Percentiles rank a stretch among this genome's conserved stretches.
phyloP scores from a whole-genome alignment of 73 alveolate genomes.

The Paramecium biaurelia region DNA sequence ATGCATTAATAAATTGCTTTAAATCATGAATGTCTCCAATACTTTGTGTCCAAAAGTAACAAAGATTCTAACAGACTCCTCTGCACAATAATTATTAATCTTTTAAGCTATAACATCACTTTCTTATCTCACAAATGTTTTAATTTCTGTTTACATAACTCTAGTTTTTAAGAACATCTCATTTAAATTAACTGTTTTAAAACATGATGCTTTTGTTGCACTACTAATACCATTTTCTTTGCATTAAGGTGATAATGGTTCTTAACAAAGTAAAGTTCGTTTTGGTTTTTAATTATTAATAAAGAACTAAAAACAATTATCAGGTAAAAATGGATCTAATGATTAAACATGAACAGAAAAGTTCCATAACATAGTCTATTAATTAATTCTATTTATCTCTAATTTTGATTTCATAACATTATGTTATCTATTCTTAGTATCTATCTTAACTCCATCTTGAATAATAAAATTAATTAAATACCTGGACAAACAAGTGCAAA shows the following conservation, averaged over 20 bases:
- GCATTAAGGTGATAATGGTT: constrained; percentile 29
- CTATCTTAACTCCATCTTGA: background rate
- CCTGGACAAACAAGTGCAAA: constrained; percentile 38
- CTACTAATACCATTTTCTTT: constrained; percentile 16
- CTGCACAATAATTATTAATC: constrained; percentile 44
- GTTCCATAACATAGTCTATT: constrained; percentile 5
- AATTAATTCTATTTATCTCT: constrained; percentile 30
- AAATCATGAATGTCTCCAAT: constrained; percentile 24
- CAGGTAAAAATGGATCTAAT: constrained; percentile 12
- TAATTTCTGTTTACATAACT: constrained; percentile 24
- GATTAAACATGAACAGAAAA: constrained; percentile 50
- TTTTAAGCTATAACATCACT: constrained; percentile 44
- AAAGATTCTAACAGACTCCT: constrained; percentile 44
- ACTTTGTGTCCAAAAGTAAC: constrained; percentile 52
- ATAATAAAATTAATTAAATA: background rate
- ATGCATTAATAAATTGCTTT: background rate
- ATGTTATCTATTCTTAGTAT: constrained; percentile 5
- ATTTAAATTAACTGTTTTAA: background rate
- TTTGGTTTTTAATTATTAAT: constrained; percentile 34
- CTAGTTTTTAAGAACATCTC: constrained; percentile 41
- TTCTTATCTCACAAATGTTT: background rate
- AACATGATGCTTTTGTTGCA: background rate
- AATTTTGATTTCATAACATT: constrained; percentile 30
- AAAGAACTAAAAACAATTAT: constrained; percentile 29
- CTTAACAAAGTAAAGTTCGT: constrained; percentile 28